Percentiles rank a stretch among this genome's conserved stretches.
Evolutionary conservation across 2,329 filamentous ascomycete species (phyloP).

Genomic region (Calonectria honghensis): DNA sequence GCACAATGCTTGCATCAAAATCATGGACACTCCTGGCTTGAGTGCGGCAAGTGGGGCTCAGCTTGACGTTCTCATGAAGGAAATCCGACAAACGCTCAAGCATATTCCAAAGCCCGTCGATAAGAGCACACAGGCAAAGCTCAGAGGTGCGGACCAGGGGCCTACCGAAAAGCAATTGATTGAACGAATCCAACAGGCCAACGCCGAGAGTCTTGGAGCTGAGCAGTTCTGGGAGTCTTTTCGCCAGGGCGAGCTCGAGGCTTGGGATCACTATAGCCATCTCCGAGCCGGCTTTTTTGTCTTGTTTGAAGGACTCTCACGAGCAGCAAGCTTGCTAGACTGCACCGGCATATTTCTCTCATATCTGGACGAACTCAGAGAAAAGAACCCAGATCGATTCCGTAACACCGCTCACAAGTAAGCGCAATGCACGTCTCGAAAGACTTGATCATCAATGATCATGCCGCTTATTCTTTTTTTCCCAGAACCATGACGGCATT

Average conservation of each 20-base stretch:
- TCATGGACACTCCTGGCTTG: slow-evolving; percentile 53
- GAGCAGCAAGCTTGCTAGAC: slow-evolving; percentile 51
- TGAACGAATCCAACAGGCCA: slow-evolving; percentile 36
- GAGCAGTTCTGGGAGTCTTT: slow-evolving; percentile 56
- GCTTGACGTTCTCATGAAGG: slow-evolving; percentile 40
- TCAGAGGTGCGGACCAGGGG: slow-evolving; percentile 37
- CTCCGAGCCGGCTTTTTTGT: slow-evolving; percentile 59
- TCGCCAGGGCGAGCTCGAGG: slow-evolving; percentile 51
- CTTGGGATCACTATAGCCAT: slow-evolving; percentile 60
- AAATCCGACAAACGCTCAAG: slow-evolving; percentile 45
- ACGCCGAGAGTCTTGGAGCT: slow-evolving; percentile 26
- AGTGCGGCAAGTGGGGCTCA: slow-evolving; percentile 45
- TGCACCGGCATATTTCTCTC: slow-evolving; percentile 57
- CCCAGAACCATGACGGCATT: slow-evolving; percentile 59
- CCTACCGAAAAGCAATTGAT: slow-evolving; percentile 45
- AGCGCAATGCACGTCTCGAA: slow-evolving; percentile 3
- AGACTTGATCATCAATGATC: neutral
- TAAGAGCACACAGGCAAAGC: slow-evolving; percentile 27
- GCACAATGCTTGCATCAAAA: slow-evolving; percentile 38
- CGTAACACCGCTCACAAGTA: slow-evolving; percentile 59
- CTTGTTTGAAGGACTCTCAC: slow-evolving; percentile 53
- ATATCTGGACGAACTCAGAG: slow-evolving; percentile 53
- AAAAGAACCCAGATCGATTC: slow-evolving; percentile 55
- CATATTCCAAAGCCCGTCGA: slow-evolving; percentile 9
- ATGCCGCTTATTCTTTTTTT: neutral